phyloP scores from a whole-genome alignment of 495 filamentous ascomycete species.

The Hyaloscypha variabilis region DNA sequence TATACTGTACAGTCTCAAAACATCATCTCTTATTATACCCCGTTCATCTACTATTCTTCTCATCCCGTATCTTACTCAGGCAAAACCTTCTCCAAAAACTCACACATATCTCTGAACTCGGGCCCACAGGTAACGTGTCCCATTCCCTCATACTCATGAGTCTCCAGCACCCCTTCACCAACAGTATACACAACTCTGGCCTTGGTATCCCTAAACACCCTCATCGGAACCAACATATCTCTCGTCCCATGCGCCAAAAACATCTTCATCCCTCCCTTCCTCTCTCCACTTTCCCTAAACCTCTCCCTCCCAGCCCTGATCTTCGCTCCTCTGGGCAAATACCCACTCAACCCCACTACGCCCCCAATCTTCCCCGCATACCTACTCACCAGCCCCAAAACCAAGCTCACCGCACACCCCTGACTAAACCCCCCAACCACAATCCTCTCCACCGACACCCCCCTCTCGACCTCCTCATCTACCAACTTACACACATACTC shows the following conservation, averaged over 20 bases:
- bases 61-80: slow-evolving; percentile 1
- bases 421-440: slow-evolving; percentile 47
- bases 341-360: slow-evolving; percentile 42
- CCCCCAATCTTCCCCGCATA: slow-evolving; percentile 40
- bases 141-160: slow-evolving; percentile 26
- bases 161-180: slow-evolving; percentile 20
- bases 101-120: slow-evolving; percentile 28
- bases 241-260: slow-evolving; percentile 31
- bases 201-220: slow-evolving; percentile 25
- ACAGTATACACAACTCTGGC: slow-evolving; percentile 19
- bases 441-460: slow-evolving; percentile 39
- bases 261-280: slow-evolving; percentile 12
- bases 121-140: slow-evolving; percentile 23
- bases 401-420: slow-evolving; percentile 41
- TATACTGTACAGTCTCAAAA: neutral
- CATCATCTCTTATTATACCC: neutral
- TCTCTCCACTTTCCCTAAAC: slow-evolving; percentile 12
- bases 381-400: slow-evolving; percentile 38
- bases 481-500: slow-evolving; percentile 42
- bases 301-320: slow-evolving; percentile 6
- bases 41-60: neutral
- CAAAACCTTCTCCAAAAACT: slow-evolving; percentile 24
- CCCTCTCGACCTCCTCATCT: slow-evolving; percentile 37
- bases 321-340: slow-evolving; percentile 35
- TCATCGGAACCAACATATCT: slow-evolving; percentile 30